Base-by-base conservation (phyloP, 1,284 basidiomycete species). In the Boletus mariae region DNA sequence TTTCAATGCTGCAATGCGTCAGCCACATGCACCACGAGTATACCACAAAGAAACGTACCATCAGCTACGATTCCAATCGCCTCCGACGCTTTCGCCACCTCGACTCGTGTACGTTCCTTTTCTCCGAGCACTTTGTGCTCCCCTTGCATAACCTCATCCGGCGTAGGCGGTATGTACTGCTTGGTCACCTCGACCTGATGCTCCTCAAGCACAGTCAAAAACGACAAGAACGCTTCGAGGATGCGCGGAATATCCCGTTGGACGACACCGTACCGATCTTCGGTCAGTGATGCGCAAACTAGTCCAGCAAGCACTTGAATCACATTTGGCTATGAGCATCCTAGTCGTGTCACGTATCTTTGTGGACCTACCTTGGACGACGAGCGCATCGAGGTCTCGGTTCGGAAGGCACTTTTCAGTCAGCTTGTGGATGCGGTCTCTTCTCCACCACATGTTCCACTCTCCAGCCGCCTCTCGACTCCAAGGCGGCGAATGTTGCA, bases 181-280 rank as follows among this genome's bases (percentile, higher is more conserved):
- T 63, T 61, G 48, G 64, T 61, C 31, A 81, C 61, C 57, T 85
- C 80, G 0, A 59, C 59, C 52, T 81, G 78, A 55, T 85, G 85
- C 26, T 78, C 76, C 57, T 92, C 87, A 11, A 92, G 70, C 2
- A 82, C 84, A 2, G 69, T 65, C 17, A 90, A 76, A 71, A 85
- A 90, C 2, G 79, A 77, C 15, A 87, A 64, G 59, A 93, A 73
- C 0, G 85, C 85, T 68, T 93, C 91, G 9, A 94, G 68, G 23
- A 91, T 83, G 51, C 82, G 82, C 0, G 91, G 88, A 26, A 92
- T 90, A 64, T 92, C 89, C 6, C 87, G 76, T 65, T 94, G 92
- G 7, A 92, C 88, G 45, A 86, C 80, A 11, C 92, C 92, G 61
- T 87, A 92, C 26, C 79, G 76, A 69, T 94, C 92, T 67, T 93